Evolutionary conservation across 768 basidiomycete species (phyloP).

Genomic region (Mrakia frigida): DNA sequence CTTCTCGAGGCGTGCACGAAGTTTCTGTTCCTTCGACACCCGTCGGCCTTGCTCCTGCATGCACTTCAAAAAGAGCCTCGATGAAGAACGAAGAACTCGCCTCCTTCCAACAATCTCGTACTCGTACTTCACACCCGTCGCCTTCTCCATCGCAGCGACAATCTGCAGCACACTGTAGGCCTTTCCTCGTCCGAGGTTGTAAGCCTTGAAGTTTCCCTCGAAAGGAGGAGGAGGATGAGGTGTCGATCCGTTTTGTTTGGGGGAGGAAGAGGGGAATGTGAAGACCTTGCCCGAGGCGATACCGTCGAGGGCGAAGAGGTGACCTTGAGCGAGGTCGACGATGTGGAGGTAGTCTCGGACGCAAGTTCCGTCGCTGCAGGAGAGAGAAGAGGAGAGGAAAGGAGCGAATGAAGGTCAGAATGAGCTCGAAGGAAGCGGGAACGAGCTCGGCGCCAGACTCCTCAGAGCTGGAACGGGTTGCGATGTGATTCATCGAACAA

Average conservation of each 20-base stretch:
- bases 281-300: slow-evolving; percentile 46
- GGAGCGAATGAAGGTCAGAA: neutral
- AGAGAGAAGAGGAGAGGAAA: neutral
- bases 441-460: neutral
- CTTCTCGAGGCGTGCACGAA: too few relatives aligned
- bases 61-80: neutral
- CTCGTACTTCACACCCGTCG: slow-evolving; percentile 80
- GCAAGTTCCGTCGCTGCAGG: slow-evolving; percentile 29
- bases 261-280: neutral
- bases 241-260: neutral
- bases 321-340: slow-evolving; percentile 89
- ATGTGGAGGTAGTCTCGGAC: slow-evolving; percentile 51
- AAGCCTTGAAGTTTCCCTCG: slow-evolving; percentile 70
- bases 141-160: slow-evolving; percentile 86
- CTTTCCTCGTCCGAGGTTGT: slow-evolving; percentile 90
- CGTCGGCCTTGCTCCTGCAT: too few relatives aligned
- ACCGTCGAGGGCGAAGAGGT: slow-evolving; percentile 83
- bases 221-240: neutral
- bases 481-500: neutral
- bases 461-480: neutral
- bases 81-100: slow-evolving; percentile 50
- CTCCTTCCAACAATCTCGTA: slow-evolving; percentile 84
- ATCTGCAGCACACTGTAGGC: slow-evolving; percentile 93
- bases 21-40: too few relatives aligned
- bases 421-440: neutral